A percentile compares a stretch with the other conserved stretches of the same genome.
These are phyloP conservation scores for Papilionanthe hybrid DNA, from an alignment of 116 monocot species.

Conservation along the genomic window DNA sequence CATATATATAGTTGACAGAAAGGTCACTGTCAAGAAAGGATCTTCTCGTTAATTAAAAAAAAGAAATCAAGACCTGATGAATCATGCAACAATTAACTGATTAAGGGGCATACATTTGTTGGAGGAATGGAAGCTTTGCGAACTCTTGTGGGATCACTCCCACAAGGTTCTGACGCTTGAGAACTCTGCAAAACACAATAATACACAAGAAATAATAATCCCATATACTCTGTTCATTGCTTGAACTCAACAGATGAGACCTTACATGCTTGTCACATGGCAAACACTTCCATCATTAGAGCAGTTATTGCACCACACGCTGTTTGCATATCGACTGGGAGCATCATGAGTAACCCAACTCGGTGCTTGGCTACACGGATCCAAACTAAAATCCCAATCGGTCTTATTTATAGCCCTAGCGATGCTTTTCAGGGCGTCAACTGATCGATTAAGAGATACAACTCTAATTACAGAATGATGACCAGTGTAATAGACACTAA, in stretches of 20 bases:
- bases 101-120: neutral
- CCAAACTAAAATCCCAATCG: constrained; percentile 18
- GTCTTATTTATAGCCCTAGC: constrained; percentile 2
- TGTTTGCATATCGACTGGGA: neutral
- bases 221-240: too few species aligned
- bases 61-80: neutral
- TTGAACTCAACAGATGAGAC: too few species aligned
- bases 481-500: too few species aligned
- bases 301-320: constrained; percentile 12
- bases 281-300: constrained; percentile 4
- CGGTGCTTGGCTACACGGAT: constrained; percentile 15
- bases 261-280: constrained; percentile 26
- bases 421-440: constrained; percentile 13
- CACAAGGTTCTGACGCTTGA: neutral
- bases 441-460: constrained; percentile 4
- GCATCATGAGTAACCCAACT: constrained; percentile 11
- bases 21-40: neutral
- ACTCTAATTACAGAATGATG: too few species aligned
- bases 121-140: neutral
- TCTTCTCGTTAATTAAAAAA: neutral
- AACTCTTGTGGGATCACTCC: neutral
- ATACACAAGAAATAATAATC: neutral
- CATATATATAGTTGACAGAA: neutral
- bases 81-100: neutral
- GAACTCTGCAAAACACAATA: neutral